Base-by-base conservation (phyloP, 805 yeast genomes). In the Komagataella pseudopastoris region DNA sequence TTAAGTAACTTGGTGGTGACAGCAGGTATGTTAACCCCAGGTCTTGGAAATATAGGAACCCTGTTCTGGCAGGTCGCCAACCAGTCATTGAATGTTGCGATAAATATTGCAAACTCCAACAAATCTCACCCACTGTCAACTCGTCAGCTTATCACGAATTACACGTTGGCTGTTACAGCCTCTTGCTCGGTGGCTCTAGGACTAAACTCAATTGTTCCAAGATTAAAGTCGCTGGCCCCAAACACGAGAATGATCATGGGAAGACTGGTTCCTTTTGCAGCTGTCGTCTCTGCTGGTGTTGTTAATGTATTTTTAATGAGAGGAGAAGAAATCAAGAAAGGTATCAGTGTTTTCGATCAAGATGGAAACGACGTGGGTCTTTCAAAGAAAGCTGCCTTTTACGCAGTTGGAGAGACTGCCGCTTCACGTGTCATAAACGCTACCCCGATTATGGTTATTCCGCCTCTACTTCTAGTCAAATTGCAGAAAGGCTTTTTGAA, bases 371-470 rank as follows among this genome's bases (percentile, higher is more conserved):
- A 81, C 39, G 74, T 78, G 36, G 93, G 93, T 6, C 72, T 71
- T 24, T 89, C 97, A 6, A 81, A 85, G 64, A 78, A 73, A 39
- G 99, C 99, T 16, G 99, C 99, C 0, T 62, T 79, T 49, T 75
- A 82, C 55, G 99, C 99, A 0, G 99, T 93, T 48, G 96, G 95
- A 22, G 98, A 93, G 68, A 93, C 99, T 8, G 98, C 97, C 2
- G 81, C 90, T 36, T 86, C 96, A 47, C 75, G 99, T 63, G 96
- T 93, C 47, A 85, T 91, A 58, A 93, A 89, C 60, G 97, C 98
- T 16, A 86, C 99, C 0, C 99, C 99, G 17, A 78, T 93, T 59
- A 93, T 93, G 99, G 99, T 87, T 18, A 66, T 93, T 5, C 99
- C 99, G 1, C 97, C 99, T 2, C 74, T 93, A 59, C 62, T 88